phyloP scores from a whole-genome alignment of 2,329 filamentous ascomycete genomes.

The Colletotrichum tanaceti region DNA sequence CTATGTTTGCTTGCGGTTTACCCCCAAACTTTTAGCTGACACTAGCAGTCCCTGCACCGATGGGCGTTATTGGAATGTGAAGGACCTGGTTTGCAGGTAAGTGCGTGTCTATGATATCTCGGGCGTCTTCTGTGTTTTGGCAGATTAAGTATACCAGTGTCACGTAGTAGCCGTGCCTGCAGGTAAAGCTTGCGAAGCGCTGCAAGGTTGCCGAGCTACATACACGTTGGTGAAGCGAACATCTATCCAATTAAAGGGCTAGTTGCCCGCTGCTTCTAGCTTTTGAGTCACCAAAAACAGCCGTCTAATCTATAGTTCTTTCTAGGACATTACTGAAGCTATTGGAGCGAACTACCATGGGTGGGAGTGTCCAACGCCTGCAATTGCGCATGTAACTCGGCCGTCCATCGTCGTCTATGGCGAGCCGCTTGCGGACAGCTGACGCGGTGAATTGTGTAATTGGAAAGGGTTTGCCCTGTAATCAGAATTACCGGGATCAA shows the following conservation, averaged over 20 bases:
- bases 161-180: too few relatives aligned
- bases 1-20: too few relatives aligned
- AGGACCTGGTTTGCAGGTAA: background rate
- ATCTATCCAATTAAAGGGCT: constrained; percentile 6
- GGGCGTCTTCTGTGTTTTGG: too few relatives aligned
- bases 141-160: too few relatives aligned
- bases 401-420: background rate
- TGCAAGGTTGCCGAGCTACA: too few relatives aligned
- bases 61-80: background rate
- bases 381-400: background rate
- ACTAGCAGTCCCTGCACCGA: too few relatives aligned
- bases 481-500: background rate
- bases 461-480: background rate
- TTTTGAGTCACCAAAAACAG: background rate
- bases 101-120: too few relatives aligned
- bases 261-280: background rate
- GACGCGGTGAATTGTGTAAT: background rate
- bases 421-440: background rate
- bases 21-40: too few relatives aligned
- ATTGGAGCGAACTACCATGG: background rate
- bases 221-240: background rate
- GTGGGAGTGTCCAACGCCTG: background rate
- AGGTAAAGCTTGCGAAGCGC: too few relatives aligned
- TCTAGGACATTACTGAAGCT: background rate
- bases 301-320: constrained; percentile 2